A percentile compares a stretch with the other conserved stretches of the same genome.
These are phyloP conservation scores for Dacryopinax primogenitus DNA, from an alignment of 768 basidiomycete genomes.

Conservation along the genomic window DNA sequence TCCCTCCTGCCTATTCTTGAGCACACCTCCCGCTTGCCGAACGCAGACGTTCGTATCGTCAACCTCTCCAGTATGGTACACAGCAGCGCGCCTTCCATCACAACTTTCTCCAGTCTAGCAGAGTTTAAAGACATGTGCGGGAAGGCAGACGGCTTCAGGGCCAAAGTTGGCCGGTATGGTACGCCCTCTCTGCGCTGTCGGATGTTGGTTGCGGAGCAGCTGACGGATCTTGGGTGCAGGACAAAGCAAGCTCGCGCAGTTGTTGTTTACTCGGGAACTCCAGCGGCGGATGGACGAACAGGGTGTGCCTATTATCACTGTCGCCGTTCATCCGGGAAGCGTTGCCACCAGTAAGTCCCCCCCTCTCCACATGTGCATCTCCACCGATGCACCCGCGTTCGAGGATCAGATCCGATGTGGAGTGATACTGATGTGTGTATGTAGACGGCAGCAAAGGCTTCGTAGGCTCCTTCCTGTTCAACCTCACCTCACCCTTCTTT, in stretches of 20 bases:
- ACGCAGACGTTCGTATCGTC: constrained; percentile 1
- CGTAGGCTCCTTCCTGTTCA: background rate
- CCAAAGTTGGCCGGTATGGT: background rate
- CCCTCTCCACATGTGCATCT: background rate
- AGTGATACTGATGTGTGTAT: background rate
- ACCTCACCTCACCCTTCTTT: background rate
- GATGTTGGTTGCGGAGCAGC: background rate
- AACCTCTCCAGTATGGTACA: background rate
- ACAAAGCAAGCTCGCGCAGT: background rate
- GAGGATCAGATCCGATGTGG: background rate
- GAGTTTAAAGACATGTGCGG: background rate
- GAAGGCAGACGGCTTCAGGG: background rate
- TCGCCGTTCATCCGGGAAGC: background rate
- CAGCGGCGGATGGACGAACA: background rate
- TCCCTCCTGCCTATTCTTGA: background rate
- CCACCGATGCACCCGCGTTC: background rate
- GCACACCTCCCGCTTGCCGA: background rate
- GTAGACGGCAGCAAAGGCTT: background rate
- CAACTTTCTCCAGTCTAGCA: background rate
- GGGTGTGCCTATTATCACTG: background rate
- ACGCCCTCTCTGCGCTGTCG: background rate
- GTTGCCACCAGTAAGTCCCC: background rate
- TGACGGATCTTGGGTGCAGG: background rate
- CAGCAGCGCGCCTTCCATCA: background rate
- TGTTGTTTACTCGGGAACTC: background rate